Percentiles rank a stretch among this genome's conserved stretches.
phyloP scores from a whole-genome alignment of 2,329 filamentous ascomycete species.

The Arachnopeziza araneosa region DNA sequence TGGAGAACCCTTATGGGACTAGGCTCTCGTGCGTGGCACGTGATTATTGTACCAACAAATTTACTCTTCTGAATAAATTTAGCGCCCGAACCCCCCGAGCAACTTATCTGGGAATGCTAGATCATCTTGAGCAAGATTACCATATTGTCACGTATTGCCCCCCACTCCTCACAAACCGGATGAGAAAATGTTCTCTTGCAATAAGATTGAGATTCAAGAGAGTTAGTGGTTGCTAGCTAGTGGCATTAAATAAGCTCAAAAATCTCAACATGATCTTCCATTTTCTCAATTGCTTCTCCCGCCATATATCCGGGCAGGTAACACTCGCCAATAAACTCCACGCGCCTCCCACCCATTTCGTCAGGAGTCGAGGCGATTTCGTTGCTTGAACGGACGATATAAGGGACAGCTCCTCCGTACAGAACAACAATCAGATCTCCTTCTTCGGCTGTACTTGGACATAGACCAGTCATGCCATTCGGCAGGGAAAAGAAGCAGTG shows the following conservation, averaged over 20 bases:
- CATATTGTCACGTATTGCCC: too few species aligned
- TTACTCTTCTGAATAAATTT: too few species aligned
- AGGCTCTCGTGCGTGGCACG: too few species aligned
- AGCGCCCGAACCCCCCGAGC: too few species aligned
- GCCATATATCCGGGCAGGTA: conserved; percentile 25
- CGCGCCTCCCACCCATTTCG: neutral
- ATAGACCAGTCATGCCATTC: neutral
- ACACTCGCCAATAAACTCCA: conserved; percentile 23
- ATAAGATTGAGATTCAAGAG: too few species aligned
- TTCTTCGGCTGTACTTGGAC: conserved; percentile 1
- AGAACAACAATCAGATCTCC: conserved; percentile 13
- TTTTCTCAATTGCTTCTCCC: conserved; percentile 10
- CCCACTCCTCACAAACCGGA: too few species aligned
- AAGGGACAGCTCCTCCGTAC: conserved; percentile 11
- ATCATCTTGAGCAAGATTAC: too few species aligned
- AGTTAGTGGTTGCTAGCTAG: too few species aligned
- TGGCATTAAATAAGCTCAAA: neutral
- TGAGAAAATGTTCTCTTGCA: too few species aligned
- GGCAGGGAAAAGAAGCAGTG: neutral
- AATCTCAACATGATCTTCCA: neutral
- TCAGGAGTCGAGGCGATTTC: neutral
- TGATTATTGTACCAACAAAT: too few species aligned
- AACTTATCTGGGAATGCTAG: too few species aligned
- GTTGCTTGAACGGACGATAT: neutral
- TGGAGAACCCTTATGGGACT: too few species aligned